Conservation (phyloP, 371 early-diverging fungal species). For the Apophysomyces variabilis region DNA sequence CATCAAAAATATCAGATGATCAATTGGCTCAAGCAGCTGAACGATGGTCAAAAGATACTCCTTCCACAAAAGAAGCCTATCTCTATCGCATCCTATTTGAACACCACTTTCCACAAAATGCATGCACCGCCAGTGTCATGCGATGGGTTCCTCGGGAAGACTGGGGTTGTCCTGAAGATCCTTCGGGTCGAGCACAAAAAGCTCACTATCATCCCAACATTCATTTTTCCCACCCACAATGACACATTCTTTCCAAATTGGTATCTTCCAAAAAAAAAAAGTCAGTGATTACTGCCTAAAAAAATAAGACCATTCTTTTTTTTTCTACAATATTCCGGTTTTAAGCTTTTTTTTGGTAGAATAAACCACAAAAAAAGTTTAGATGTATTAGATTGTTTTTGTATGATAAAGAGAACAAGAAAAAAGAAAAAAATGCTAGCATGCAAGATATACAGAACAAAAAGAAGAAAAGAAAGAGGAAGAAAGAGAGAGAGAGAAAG, state of each 20-base stretch:
- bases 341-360: too few species aligned
- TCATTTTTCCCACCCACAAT: too few species aligned
- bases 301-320: too few species aligned
- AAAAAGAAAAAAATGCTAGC: not conserved
- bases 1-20: constrained; percentile 74
- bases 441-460: not conserved
- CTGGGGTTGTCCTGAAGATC: constrained; percentile 98
- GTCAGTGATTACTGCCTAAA: too few species aligned
- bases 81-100: constrained; percentile 94
- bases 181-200: constrained; percentile 96
- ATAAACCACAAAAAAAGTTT: too few species aligned
- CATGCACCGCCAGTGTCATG: constrained; percentile 87
- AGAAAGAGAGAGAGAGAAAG: not conserved
- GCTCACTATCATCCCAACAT: constrained; percentile 52
- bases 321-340: too few species aligned
- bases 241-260: too few species aligned
- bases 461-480: not conserved
- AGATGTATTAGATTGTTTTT: too few species aligned
- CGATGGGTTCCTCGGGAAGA: constrained; percentile 96
- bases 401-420: not conserved
- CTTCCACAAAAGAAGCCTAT: constrained; percentile 95
- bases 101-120: constrained; percentile 88
- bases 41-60: constrained; percentile 87
- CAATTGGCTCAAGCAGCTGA: constrained; percentile 70
- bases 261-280: too few species aligned